Evolutionary conservation across 164 flowering plant genomes (phyloP).

Genomic region (Magnolia sinica): DNA sequence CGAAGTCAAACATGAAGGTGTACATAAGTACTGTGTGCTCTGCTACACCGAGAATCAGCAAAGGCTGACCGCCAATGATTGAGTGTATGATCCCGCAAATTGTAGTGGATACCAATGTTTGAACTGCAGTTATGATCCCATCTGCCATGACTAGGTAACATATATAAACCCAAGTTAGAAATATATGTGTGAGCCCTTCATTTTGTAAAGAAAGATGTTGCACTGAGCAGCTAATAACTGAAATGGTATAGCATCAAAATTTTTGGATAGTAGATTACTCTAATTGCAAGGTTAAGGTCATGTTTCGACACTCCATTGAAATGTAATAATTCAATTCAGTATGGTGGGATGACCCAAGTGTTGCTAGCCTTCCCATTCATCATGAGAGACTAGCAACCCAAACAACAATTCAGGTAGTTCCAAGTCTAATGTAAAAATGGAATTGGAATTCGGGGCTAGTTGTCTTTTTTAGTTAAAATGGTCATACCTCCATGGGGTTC

Average conservation of each 20-base stretch:
- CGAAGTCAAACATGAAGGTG: no score
- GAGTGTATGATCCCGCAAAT: slow-evolving; percentile 94
- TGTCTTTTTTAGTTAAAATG: not conserved
- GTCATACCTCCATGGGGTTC: no score
- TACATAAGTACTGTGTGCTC: slow-evolving; percentile 87
- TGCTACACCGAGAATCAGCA: slow-evolving; percentile 92
- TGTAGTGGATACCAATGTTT: slow-evolving; percentile 91
- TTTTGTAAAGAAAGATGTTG: slow-evolving; percentile 7
- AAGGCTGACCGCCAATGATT: slow-evolving; percentile 89
- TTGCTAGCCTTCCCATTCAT: not conserved
- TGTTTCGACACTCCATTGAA: not conserved
- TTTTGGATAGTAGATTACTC: not conserved
- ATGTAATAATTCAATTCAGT: not conserved
- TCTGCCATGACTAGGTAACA: slow-evolving; percentile 39
- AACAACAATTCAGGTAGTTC: not conserved
- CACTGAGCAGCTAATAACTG: not conserved
- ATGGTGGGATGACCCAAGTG: not conserved
- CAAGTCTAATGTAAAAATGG: not conserved
- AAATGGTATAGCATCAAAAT: not conserved
- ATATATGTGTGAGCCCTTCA: slow-evolving; percentile 42
- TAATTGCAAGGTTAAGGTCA: no score
- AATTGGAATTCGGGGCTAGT: not conserved
- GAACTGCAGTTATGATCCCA: slow-evolving; percentile 91
- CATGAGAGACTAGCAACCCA: not conserved
- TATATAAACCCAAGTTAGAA: not conserved